A percentile compares a stretch with the other conserved stretches of the same genome.
Evolutionary conservation across 345 rosid species (phyloP).

Genomic region (Aquilaria malaccensis): DNA sequence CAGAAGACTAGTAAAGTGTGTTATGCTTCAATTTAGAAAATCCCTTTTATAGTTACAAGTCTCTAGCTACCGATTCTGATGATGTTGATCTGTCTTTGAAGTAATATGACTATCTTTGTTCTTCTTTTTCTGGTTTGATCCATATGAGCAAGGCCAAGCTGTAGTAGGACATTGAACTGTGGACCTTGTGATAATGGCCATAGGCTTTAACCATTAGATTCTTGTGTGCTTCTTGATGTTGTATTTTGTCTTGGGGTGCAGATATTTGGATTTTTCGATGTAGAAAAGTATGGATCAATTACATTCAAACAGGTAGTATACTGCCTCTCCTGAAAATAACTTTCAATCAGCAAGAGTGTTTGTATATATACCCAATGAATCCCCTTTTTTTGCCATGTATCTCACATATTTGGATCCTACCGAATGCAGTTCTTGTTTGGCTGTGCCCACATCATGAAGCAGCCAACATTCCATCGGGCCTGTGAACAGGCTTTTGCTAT

Average conservation of each 20-base stretch:
- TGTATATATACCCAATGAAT: too few species aligned
- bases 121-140: background rate
- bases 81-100: background rate
- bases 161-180: too few species aligned
- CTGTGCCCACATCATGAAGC: conserved; percentile 64
- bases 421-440: conserved; percentile 69
- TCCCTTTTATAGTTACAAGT: too few species aligned
- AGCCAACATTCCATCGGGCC: conserved; percentile 53
- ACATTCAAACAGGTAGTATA: conserved; percentile 78
- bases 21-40: too few species aligned
- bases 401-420: conserved; percentile 14
- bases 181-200: too few species aligned
- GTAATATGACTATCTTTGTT: background rate
- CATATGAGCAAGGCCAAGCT: too few species aligned
- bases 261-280: conserved; percentile 82
- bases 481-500: conserved; percentile 64
- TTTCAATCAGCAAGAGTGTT: background rate
- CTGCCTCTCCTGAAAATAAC: background rate
- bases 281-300: conserved; percentile 66
- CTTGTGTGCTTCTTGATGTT: too few species aligned
- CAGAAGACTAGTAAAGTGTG: too few species aligned
- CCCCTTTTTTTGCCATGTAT: background rate
- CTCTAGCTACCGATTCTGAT: too few species aligned
- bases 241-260: conserved; percentile 19
- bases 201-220: too few species aligned